phyloP scores from a whole-genome alignment of 768 basidiomycete genomes.

The Solioccasus polychromus region DNA sequence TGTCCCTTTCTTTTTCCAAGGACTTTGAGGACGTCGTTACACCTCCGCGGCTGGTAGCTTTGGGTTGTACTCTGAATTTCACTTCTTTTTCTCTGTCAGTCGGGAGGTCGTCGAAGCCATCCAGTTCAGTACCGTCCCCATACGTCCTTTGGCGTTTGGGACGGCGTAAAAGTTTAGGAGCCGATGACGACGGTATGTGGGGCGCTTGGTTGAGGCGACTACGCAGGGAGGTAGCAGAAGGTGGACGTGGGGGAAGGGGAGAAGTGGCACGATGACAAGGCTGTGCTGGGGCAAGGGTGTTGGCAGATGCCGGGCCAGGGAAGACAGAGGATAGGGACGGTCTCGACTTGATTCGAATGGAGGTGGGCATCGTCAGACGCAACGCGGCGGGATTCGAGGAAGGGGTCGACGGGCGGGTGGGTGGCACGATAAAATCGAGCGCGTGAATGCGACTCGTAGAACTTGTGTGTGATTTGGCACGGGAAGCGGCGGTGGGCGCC shows the following conservation, averaged over 20 bases:
- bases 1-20: slow-evolving; percentile 36
- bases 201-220: slow-evolving; percentile 28
- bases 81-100: slow-evolving; percentile 83
- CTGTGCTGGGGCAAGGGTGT: slow-evolving; percentile 19
- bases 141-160: slow-evolving; percentile 77
- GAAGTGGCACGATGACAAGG: slow-evolving; percentile 50
- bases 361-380: slow-evolving; percentile 85
- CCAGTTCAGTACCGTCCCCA: slow-evolving; percentile 88
- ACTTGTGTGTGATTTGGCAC: slow-evolving; percentile 66
- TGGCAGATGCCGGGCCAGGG: slow-evolving; percentile 39
- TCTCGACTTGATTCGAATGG: slow-evolving; percentile 69
- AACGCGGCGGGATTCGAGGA: slow-evolving; percentile 74
- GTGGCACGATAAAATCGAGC: slow-evolving; percentile 67
- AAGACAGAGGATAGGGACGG: slow-evolving; percentile 79
- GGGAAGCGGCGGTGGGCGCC: slow-evolving; percentile 77
- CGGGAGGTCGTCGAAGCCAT: slow-evolving; percentile 82
- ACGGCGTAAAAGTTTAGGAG: slow-evolving; percentile 65
- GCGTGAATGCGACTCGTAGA: slow-evolving; percentile 60
- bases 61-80: slow-evolving; percentile 72
- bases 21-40: slow-evolving; percentile 46
- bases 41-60: slow-evolving; percentile 55
- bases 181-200: slow-evolving; percentile 42
- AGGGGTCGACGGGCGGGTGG: slow-evolving; percentile 75
- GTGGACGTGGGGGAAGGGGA: slow-evolving; percentile 57
- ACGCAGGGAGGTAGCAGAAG: slow-evolving; percentile 51